Evolutionary conservation across 768 basidiomycete genomes (phyloP).

Genomic region (Flagelloscypha sp.): DNA sequence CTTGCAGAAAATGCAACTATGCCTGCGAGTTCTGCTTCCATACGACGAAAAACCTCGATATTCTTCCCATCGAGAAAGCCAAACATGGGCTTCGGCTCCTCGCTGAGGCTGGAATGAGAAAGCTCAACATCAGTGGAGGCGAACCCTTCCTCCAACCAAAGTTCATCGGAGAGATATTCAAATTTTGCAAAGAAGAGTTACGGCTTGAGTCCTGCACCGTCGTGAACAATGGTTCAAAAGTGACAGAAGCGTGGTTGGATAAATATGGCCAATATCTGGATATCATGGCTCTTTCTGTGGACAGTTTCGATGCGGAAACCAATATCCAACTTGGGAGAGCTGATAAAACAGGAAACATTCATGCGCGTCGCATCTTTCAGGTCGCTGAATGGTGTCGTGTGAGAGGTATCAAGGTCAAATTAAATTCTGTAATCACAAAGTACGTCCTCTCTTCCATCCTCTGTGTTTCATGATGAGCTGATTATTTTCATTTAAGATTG

Average conservation of each 20-base stretch:
- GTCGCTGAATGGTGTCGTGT: constrained; percentile 27
- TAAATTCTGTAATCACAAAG: constrained; percentile 27
- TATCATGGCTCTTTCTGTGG: constrained; percentile 35
- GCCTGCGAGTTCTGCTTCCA: constrained; percentile 34
- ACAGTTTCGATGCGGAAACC: constrained; percentile 27
- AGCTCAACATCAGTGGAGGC: constrained; percentile 28
- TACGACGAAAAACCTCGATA: constrained; percentile 25
- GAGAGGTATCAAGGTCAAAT: constrained; percentile 28
- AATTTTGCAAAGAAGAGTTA: constrained; percentile 29
- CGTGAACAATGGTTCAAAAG: constrained; percentile 30
- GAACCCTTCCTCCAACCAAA: constrained; percentile 29
- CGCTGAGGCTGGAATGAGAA: constrained; percentile 24
- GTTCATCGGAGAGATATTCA: constrained; percentile 30
- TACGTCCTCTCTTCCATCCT: constrained; percentile 11
- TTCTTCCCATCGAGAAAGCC: constrained; percentile 27
- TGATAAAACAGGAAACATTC: constrained; percentile 24
- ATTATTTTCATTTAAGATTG: constrained; percentile 14
- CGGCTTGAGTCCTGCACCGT: constrained; percentile 25
- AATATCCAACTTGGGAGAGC: constrained; percentile 25
- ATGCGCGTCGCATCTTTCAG: constrained; percentile 25
- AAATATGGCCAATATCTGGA: constrained; percentile 30
- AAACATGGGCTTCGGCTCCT: constrained; percentile 25
- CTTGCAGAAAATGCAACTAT: constrained; percentile 26
- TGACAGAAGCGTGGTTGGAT: constrained; percentile 32
- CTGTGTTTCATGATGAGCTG: background rate